Evolutionary conservation across 768 basidiomycete genomes (phyloP), one percentile per base, ranked within the genome.

Genomic region (Coprinellus micaceus): DNA sequence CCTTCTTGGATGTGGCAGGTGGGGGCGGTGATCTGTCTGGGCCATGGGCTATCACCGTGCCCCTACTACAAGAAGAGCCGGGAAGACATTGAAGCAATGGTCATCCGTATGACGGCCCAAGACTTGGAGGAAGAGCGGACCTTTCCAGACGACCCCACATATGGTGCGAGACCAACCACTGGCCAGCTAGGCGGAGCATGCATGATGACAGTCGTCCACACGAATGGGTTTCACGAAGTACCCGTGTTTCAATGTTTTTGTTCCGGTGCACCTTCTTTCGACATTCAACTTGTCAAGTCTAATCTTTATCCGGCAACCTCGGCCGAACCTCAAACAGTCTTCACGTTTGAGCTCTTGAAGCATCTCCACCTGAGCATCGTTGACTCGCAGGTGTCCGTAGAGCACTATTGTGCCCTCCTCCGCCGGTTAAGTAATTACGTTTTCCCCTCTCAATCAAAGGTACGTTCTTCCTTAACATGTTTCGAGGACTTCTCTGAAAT

Each of bases 41-140:
- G 67, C 1, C 69, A 71, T 49, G 25, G 60, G 0, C 65, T 65
- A 0, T 3, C 22, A 0, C 57, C 54, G 0, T 68, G 65, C 51
- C 67, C 64, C 3, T 6, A n/a, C 19, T 51, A 51, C 22, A 4
- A 24, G 30, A 9, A 30, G 26, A 5, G 4, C 49, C 4, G 3
- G 15, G 49, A 36, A n/a, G 49, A 11, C 10, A 9, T 51, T 3
- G 30, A 51, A 29, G 49, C 10, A 17, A 9, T n/a, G 4, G 11
- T n/a, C 10, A 6, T 51, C 2, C 9, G 19, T 3, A 17, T 51
- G 7, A 37, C 26, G 15, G 7, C 15, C 9, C 4, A 4, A 1
- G 33, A 37, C 19, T 15, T 13, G 19, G 19, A 15, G 7, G 40
- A 43, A 17, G 7, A 17, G 7, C 40, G n/a, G n/a, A 21, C 40